Evolutionary conservation across 2,329 filamentous ascomycete genomes (phyloP).

Genomic region (Intubia oerlemansii): DNA sequence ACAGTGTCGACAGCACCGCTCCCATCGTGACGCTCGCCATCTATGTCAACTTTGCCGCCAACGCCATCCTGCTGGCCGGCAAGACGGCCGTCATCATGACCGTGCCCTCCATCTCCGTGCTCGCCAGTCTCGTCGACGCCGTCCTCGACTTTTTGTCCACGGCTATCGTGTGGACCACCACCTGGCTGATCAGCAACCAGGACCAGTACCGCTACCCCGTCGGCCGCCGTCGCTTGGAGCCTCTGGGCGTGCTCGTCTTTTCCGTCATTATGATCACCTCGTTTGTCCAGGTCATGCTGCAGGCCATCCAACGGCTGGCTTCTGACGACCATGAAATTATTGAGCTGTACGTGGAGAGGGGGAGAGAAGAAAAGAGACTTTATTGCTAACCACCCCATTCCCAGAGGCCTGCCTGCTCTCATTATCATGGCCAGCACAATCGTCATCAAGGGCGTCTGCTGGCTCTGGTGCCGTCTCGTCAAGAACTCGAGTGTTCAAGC

Average conservation of each 20-base stretch:
- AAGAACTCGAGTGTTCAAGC: constrained; percentile 75
- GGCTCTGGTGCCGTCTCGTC: constrained; percentile 73
- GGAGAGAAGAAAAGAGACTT: background rate
- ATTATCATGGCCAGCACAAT: constrained; percentile 66
- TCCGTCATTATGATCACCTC: constrained; percentile 73
- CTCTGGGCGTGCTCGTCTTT: constrained; percentile 63
- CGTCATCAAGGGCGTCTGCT: constrained; percentile 61
- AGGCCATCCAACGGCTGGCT: constrained; percentile 44
- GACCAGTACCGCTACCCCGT: constrained; percentile 61
- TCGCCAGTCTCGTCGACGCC: constrained; percentile 61
- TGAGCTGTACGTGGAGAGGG: no score
- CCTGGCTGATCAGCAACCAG: constrained; percentile 48
- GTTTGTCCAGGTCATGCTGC: constrained; percentile 55
- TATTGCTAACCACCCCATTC: constrained; percentile 10
- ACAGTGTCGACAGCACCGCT: constrained; percentile 47
- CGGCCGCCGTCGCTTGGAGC: constrained; percentile 55
- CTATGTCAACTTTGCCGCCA: constrained; percentile 65
- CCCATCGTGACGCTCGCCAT: constrained; percentile 72
- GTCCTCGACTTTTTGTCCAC: constrained; percentile 65
- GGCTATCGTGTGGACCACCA: constrained; percentile 62
- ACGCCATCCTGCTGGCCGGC: constrained; percentile 49
- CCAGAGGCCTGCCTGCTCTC: constrained; percentile 50
- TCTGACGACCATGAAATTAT: constrained; percentile 44
- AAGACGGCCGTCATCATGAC: constrained; percentile 61
- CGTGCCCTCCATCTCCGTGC: constrained; percentile 61